Evolutionary conservation across 805 yeast genomes (phyloP), one percentile per base, ranked within the genome.

Genomic region (Saccharomycopsis vini): DNA sequence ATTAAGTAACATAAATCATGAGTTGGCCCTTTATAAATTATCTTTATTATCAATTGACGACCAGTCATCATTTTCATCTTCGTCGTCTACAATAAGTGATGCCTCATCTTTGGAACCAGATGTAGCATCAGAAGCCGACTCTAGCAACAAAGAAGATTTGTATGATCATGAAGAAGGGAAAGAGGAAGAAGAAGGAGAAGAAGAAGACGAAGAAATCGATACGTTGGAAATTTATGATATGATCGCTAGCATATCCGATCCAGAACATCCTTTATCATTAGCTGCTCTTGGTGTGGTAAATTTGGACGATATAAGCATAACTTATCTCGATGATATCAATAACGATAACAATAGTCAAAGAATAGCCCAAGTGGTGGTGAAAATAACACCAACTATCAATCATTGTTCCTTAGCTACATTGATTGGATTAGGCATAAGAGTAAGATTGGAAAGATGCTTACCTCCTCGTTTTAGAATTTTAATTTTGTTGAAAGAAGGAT

Each of bases 351-450:
- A 30, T 13, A 57, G 59, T 38, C 54, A 67, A 24, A 72, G 72
- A 30, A 76, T 88, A 55, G 82, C 92, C 0, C 85, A 81, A 50
- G 86, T 92, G 1, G 56, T 76, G 19, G 86, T 92, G 23, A 76
- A 74, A 54, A 92, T 92, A 49, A 92, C 99, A 0, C 99, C 99
- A 1, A 92, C 99, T 0, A 90, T 92, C 54, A 92, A 97, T 3
- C 99, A 92, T 57, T 92, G 99, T 60, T 87, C 96, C 0, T 68
- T 92, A 49, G 98, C 98, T 1, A 92, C 98, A 0, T 71, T 92
- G 39, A 92, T 92, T 46, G 99, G 99, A 0, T 70, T 92, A 32
- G 97, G 98, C 0, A 86, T 92, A 43, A 69, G 97, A 40, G 97
- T 92, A 1, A 69, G 99, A 29, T 67, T 92, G 36, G 96, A 90